These are phyloP conservation scores for Amesomyces nigricolor DNA, from an alignment of 2,329 filamentous ascomycete species.

Conservation along the genomic window DNA sequence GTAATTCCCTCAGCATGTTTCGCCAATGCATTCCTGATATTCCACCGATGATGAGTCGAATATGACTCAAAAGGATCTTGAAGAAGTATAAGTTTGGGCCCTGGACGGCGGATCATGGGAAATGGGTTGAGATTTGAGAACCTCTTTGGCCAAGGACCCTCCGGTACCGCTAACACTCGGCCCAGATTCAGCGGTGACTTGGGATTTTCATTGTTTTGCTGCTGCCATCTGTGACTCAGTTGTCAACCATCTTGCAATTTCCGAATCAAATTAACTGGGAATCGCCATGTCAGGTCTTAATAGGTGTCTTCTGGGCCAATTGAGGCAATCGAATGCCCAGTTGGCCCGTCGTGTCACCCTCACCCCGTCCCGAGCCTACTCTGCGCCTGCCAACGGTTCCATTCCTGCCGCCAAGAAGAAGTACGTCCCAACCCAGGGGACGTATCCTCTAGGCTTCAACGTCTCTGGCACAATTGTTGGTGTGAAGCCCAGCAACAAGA, in stretches of 20 bases:
- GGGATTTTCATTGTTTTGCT: background rate
- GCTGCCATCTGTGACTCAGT: conserved; percentile 10
- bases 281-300: conserved; percentile 23
- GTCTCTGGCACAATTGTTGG: conserved; percentile 85
- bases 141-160: conserved; percentile 4
- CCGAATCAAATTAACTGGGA: background rate
- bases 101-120: too few relatives aligned
- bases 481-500: conserved; percentile 88
- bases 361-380: conserved; percentile 44
- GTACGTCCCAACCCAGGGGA: conserved; percentile 79
- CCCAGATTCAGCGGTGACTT: conserved; percentile 7
- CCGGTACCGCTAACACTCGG: conserved; percentile 15
- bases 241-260: background rate
- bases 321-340: conserved; percentile 24
- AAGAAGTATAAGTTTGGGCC: background rate
- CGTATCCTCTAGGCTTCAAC: conserved; percentile 84
- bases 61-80: background rate
- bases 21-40: background rate
- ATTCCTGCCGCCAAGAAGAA: conserved; percentile 80
- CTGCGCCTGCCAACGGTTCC: conserved; percentile 50
- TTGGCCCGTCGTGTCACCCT: conserved; percentile 18
- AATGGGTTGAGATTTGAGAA: background rate
- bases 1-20: background rate
- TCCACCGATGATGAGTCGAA: background rate
- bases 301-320: conserved; percentile 21